Evolutionary conservation across 2,329 filamentous ascomycete genomes (phyloP), one percentile per base, ranked within the genome.

Genomic region (Scorias spongiosa): DNA sequence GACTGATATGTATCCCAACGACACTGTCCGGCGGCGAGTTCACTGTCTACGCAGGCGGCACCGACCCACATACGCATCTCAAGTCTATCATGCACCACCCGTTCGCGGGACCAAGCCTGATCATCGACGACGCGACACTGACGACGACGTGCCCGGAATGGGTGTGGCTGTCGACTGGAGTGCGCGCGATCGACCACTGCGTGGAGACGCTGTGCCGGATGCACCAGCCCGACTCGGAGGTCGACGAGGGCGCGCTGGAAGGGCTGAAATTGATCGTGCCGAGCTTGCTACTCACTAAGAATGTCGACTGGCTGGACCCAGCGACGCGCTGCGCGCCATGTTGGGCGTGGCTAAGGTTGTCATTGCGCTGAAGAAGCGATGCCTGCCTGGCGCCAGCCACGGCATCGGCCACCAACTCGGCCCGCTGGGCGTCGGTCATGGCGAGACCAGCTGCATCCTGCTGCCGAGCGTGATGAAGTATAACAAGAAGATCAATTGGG

Each of bases 131-230:
- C 45, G 71, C 75, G 2, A 59, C 64, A 11, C 60, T 79, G 1
- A 66, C 64, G 12, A 55, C 61, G 2, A 69, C 68, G 0, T 78
- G 74, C 0, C 75, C 75, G 0, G 58, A 63, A 1, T 59, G 60
- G 15, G 63, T 76, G 15, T 80, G 75, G 75, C 59, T 78, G 1
- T 71, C 69, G 38, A 75, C 73, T 0, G 76, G 76, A 0, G 63
- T 78, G 7, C 63, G 74, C 8, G 66, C 70, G 0, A 65, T 78
- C 0, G 74, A 78, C 49, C 74, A 77, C 51, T 76, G 72, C 44
- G 67, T 78, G 3, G 74, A 78, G 56, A 69, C 69, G 1, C 54
- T 73, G 4, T 26, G 20, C 20, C 20, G 20, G 20, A 26, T 26
- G 20, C 20, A 26, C 20, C 20, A 26, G 20, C 74, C 69, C 48